These are phyloP conservation scores for Fusarium clavum DNA, from an alignment of 2,329 filamentous ascomycete species.

Conservation along the genomic window DNA sequence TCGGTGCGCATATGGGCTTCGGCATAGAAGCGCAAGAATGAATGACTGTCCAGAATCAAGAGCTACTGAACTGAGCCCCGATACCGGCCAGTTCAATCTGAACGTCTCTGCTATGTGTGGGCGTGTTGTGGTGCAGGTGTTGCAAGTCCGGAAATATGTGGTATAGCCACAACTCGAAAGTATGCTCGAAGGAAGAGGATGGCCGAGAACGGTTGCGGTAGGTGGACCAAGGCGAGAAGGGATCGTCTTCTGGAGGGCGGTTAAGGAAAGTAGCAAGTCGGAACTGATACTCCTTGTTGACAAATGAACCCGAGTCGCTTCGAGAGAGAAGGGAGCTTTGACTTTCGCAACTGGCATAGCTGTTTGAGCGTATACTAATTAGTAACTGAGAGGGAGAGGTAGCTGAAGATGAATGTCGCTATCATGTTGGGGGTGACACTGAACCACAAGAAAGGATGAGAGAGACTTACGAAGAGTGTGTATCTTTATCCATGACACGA, in stretches of 20 bases:
- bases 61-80: background rate
- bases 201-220: background rate
- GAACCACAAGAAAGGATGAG: background rate
- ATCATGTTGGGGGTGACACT: background rate
- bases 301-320: background rate
- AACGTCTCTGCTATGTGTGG: background rate
- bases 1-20: background rate
- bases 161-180: background rate
- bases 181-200: background rate
- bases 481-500: background rate
- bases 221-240: background rate
- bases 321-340: background rate
- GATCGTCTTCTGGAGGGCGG: background rate
- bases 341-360: background rate
- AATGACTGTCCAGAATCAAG: background rate
- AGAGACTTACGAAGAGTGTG: background rate
- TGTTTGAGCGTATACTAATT: background rate
- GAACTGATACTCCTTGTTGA: background rate
- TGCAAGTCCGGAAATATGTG: background rate
- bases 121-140: background rate
- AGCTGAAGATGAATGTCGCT: background rate
- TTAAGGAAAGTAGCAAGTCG: constrained; percentile 1
- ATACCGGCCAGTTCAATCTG: background rate
- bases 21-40: background rate
- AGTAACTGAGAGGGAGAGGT: background rate